Evolutionary conservation across 148 eudicot genomes (phyloP), one percentile per base, ranked within the genome.

Genomic region (Rhododendron ferrugineum): DNA sequence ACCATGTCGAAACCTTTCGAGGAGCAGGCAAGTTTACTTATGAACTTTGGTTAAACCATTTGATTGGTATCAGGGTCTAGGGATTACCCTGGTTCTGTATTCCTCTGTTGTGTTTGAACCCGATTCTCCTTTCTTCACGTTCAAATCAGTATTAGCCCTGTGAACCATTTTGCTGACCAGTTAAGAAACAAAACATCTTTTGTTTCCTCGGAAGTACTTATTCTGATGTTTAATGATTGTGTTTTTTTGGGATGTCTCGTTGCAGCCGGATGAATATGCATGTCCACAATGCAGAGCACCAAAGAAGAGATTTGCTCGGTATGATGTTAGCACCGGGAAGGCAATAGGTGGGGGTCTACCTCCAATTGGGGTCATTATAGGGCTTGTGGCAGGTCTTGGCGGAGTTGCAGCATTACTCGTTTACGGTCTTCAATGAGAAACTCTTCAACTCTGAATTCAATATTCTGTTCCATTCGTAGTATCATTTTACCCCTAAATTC

Each of bases 261-360:
- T 88, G 90, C 95, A 97, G 98, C 94, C 98, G 40, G 99, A 97
- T 13, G 90, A 87, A 4, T 97, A 97, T 46, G 90, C 86, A 2
- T 97, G 99, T 87, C 98, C 98, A 15, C 99, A 97, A 68, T 95
- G 98, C 84, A 86, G 85, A 89, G 99, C 99, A 34, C 99, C 98
- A 56, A 97, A 97, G 94, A 97, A 93, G 96, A 93, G 99, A 90
- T 95, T 97, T 83, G 92, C 99, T 26, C 74, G 88, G 36, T 97
- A 95, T 73, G 98, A 97, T 84, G 95, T 91, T 58, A 90, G 89
- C 86, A 95, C 94, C 0, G 99, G 99, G n/a, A 97, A 91, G 91
- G 89, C 98, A 3, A 87, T 95, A 23, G 99, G 99, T 11, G 99
- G 99, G 15, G 91, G 90, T n/a, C 84, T 93, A 64, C 97, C 96